Evolutionary conservation across 345 rosid species (phyloP), one percentile per base, ranked within the genome.

Genomic region (Syzygium aqueum): DNA sequence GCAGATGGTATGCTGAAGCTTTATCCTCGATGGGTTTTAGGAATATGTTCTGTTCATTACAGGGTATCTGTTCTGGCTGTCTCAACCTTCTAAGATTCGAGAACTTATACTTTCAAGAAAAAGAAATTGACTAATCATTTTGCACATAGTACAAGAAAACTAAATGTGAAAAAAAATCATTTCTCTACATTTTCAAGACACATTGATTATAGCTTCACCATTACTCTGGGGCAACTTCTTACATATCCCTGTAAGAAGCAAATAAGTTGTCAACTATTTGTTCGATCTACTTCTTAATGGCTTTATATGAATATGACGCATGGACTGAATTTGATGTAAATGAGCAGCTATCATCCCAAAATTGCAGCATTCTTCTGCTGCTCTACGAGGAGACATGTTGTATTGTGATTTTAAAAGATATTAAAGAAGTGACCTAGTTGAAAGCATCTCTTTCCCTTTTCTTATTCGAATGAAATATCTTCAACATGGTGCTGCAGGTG

Each of bases 1-100:
- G 80, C 98, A 96, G 92, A 94, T 97, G 99, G 98, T 97, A 91
- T 22, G 90, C 88, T 53, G 77, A 80, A 57, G 65, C 54, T 53
- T 27, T 61, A 33, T 77, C 23, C 61, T 33, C 51, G 27, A 73
- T 33, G 43, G 82, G 82, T 84, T 82, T 88, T 33, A 53, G 8
- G 87, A 22, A 52, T 22, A 6, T 85, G 49, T 86, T 50, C 78
- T 30, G 28, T 59, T 59, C 65, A 11, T 59, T 59, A 25, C 30
- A 30, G 46, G 43, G 22, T 17, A 67, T 67, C 1, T 52, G 28
- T 86, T 50, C 82, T 73, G 82, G 25, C 14, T 73, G 16, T 73
- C 82, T 73, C 49, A 9, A 73, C 49, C 27, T 73, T 10, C 43
- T 37, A 19, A 73, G 19, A 37, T 4, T 37, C 1, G 49, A 37